Conservation (phyloP, 768 basidiomycete genomes). For the Chalciporus pseudorubinellus region DNA sequence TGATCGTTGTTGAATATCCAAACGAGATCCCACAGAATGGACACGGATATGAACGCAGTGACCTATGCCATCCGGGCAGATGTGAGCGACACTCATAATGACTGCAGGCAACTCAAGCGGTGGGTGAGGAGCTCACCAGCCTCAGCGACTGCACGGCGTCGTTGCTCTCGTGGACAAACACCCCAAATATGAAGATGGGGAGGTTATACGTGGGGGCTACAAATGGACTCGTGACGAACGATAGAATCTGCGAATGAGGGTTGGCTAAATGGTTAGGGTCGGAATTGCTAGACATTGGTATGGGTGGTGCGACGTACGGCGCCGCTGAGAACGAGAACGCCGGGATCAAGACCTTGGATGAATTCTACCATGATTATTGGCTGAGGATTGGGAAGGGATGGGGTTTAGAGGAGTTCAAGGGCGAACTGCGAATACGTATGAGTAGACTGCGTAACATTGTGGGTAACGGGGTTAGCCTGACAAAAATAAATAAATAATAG, state of each 20-base stretch:
- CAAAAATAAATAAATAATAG: too few species aligned
- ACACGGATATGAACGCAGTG: constrained; percentile 57
- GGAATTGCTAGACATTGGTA: background rate
- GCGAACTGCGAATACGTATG: too few species aligned
- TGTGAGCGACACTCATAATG: background rate
- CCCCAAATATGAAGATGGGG: constrained; percentile 78
- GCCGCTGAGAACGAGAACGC: constrained; percentile 61
- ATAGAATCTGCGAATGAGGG: constrained; percentile 53
- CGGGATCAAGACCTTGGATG: constrained; percentile 66
- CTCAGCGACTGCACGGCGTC: constrained; percentile 66
- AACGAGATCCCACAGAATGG: constrained; percentile 65
- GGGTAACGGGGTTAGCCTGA: too few species aligned
- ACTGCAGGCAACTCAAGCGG: constrained; percentile 13
- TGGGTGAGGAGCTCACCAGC: constrained; percentile 40
- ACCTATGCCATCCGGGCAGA: constrained; percentile 44
- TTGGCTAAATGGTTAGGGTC: background rate
- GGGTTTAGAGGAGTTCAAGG: too few species aligned
- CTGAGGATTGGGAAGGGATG: too few species aligned
- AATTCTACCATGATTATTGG: constrained; percentile 53
- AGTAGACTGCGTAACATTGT: too few species aligned
- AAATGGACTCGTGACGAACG: constrained; percentile 57
- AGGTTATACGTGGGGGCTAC: constrained; percentile 70
- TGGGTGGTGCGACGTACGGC: constrained; percentile 44
- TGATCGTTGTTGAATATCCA: constrained; percentile 63
- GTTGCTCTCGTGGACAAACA: constrained; percentile 65